phyloP scores from a whole-genome alignment of 208 protist species.

The Acanthamoeba sp. region DNA sequence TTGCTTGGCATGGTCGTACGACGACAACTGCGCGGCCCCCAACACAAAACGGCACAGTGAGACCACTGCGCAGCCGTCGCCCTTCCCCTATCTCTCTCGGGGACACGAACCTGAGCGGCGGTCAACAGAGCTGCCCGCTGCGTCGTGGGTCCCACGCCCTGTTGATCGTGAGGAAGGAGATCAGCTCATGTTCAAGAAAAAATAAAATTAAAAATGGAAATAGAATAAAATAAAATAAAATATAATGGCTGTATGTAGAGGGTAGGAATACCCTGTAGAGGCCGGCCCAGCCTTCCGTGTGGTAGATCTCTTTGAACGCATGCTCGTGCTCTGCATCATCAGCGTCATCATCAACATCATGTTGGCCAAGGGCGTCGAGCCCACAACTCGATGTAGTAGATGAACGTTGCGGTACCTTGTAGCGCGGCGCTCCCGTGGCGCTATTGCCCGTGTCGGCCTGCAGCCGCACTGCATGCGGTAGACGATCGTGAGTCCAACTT shows the following conservation, averaged over 20 bases:
- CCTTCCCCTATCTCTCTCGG: too few relatives aligned
- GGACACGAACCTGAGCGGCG: conserved; percentile 2
- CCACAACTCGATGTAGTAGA: too few relatives aligned
- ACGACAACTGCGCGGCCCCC: background rate
- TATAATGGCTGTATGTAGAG: too few relatives aligned
- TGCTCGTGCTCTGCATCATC: background rate
- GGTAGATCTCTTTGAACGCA: conserved; percentile 39
- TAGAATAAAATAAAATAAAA: too few relatives aligned
- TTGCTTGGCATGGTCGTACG: conserved; percentile 5
- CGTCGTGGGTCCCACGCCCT: conserved; percentile 64
- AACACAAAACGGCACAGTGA: background rate
- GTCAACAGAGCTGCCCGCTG: conserved; percentile 58
- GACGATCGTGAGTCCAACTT: background rate
- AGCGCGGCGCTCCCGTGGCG: background rate
- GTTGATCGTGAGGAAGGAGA: too few relatives aligned
- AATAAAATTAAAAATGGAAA: too few relatives aligned
- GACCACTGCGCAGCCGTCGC: background rate
- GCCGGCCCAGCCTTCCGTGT: background rate
- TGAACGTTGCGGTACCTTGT: too few relatives aligned
- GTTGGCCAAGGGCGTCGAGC: too few relatives aligned
- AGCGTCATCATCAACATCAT: too few relatives aligned
- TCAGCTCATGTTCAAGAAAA: too few relatives aligned
- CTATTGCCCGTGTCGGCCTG: conserved; percentile 10
- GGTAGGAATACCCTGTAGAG: background rate
- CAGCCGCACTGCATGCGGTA: background rate